A percentile compares a stretch with the other conserved stretches of the same genome.
These are phyloP conservation scores for Juglanconis sp. DNA, from an alignment of 2,329 filamentous ascomycete genomes.

Conservation along the genomic window DNA sequence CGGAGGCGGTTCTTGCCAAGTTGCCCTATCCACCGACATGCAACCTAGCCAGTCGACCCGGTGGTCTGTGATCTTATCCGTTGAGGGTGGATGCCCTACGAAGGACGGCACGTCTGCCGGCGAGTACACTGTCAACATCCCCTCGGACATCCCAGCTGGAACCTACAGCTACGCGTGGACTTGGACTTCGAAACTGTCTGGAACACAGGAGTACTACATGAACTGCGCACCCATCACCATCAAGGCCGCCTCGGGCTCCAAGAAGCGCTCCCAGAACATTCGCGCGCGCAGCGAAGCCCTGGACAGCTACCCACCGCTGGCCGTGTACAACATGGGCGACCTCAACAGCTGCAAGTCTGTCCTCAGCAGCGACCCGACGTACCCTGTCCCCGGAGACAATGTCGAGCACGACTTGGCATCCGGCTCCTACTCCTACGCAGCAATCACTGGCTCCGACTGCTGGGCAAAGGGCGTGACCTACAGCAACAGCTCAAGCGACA, in stretches of 20 bases:
- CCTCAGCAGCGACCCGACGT: conserved; percentile 57
- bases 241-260: conserved; percentile 29
- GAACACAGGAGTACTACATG: conserved; percentile 97
- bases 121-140: conserved; percentile 69
- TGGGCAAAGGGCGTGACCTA: conserved; percentile 15
- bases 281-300: conserved; percentile 29
- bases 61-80: conserved; percentile 89
- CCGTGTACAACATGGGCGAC: conserved; percentile 71
- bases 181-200: conserved; percentile 75
- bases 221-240: conserved; percentile 81
- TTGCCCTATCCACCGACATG: conserved; percentile 78
- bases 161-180: conserved; percentile 85
- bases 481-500: conserved; percentile 26
- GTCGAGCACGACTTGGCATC: conserved; percentile 28
- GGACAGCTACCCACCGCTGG: conserved; percentile 49
- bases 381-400: conserved; percentile 62
- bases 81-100: conserved; percentile 80
- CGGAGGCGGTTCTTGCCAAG: conserved; percentile 91
- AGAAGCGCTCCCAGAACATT: conserved; percentile 14
- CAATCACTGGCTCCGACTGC: conserved; percentile 13
- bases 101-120: conserved; percentile 50
- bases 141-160: conserved; percentile 67
- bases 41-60: conserved; percentile 61
- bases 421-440: not conserved
- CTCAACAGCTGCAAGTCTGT: conserved; percentile 55